Conservation (phyloP, 768 basidiomycete genomes). For the Agrocybe chaxingu region DNA sequence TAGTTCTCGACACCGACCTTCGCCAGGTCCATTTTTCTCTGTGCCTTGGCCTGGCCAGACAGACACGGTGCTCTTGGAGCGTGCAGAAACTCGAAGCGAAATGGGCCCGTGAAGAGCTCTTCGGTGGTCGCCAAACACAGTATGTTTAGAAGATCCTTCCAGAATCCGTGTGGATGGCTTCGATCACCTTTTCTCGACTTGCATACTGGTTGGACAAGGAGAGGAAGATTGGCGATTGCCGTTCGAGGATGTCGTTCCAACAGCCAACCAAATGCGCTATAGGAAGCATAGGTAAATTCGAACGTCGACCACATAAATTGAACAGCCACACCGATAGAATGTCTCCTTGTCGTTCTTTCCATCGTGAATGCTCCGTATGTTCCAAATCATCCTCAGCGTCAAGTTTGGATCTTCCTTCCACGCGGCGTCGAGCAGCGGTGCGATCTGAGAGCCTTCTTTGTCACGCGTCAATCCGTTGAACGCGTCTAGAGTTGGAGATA, state of each 20-base stretch:
- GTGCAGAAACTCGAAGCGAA: conserved; percentile 27
- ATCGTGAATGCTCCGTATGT: conserved; percentile 65
- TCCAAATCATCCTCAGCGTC: conserved; percentile 70
- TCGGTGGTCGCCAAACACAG: conserved; percentile 54
- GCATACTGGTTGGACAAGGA: conserved; percentile 53
- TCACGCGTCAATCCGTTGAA: conserved; percentile 40
- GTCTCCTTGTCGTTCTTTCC: conserved; percentile 58
- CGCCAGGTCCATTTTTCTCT: background rate
- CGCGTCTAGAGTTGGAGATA: conserved; percentile 51
- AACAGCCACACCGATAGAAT: conserved; percentile 49
- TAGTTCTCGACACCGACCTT: conserved; percentile 18
- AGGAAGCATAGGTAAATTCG: background rate
- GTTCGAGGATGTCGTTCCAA: conserved; percentile 68
- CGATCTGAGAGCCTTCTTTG: conserved; percentile 19
- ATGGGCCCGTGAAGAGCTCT: conserved; percentile 33
- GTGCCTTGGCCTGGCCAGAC: conserved; percentile 3
- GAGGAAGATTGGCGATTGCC: conserved; percentile 56
- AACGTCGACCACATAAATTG: background rate
- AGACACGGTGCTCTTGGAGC: conserved; percentile 8
- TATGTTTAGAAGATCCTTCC: conserved; percentile 75
- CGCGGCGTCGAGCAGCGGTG: conserved; percentile 38
- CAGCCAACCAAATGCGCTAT: conserved; percentile 62
- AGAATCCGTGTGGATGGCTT: conserved; percentile 53
- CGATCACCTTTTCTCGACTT: conserved; percentile 24
- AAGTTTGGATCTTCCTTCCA: conserved; percentile 57